A percentile compares a stretch with the other conserved stretches of the same genome.
Evolutionary conservation across 1,284 basidiomycete genomes (phyloP).

Genomic region (Somion occarium): DNA sequence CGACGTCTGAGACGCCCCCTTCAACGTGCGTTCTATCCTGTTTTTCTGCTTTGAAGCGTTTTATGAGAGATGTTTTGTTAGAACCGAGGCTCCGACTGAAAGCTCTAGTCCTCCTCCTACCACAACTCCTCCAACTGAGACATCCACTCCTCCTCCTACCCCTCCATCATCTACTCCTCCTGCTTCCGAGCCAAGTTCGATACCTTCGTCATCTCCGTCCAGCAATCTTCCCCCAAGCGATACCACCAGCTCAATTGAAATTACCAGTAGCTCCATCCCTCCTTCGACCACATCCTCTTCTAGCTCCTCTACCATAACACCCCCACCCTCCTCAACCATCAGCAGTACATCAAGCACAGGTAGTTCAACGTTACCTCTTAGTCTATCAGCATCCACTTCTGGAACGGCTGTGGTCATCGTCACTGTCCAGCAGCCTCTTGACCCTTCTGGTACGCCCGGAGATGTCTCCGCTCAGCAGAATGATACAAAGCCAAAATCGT

Average conservation of each 20-base stretch:
- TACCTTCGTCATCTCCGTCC: background rate
- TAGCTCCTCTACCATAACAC: conserved; percentile 13
- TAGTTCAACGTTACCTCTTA: too few species aligned
- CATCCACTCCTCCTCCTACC: conserved; percentile 1
- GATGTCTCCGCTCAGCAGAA: background rate
- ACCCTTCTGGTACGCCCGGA: background rate
- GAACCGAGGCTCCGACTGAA: too few species aligned
- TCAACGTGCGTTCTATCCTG: too few species aligned
- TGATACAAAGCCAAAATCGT: background rate
- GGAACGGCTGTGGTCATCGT: background rate
- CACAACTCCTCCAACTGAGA: background rate
- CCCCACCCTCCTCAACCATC: conserved; percentile 13
- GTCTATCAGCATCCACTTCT: conserved; percentile 8
- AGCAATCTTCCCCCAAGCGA: conserved; percentile 2
- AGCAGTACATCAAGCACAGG: conserved; percentile 8
- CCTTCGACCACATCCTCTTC: conserved; percentile 13
- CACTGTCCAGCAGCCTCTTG: background rate
- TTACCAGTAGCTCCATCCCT: conserved; percentile 8
- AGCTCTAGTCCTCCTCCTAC: background rate
- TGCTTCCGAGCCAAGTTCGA: conserved; percentile 6
- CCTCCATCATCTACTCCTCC: conserved; percentile 5
- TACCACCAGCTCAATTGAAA: conserved; percentile 1
- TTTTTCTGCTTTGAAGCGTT: too few species aligned
- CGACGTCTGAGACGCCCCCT: too few species aligned
- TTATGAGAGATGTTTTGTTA: too few species aligned